These are phyloP conservation scores for Backusella tarrabulga DNA, from an alignment of 192 early-diverging fungal species.

Conservation along the genomic window DNA sequence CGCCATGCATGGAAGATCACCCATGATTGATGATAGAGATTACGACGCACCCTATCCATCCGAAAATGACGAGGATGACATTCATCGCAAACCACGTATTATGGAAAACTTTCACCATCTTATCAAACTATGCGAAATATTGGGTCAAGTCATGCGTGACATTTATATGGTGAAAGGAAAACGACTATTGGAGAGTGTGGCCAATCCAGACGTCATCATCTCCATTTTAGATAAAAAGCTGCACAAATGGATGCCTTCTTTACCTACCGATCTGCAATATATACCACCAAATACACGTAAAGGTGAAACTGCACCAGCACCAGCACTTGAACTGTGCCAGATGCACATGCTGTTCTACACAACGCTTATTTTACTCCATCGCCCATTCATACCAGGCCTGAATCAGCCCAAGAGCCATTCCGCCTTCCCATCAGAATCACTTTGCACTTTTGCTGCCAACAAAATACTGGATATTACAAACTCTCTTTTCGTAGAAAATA, in stretches of 20 bases:
- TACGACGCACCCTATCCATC: constrained; percentile 37
- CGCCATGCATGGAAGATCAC: constrained; percentile 62
- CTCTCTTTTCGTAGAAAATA: constrained; percentile 18
- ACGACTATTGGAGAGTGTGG: constrained; percentile 15
- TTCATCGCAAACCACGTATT: constrained; percentile 15
- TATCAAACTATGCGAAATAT: constrained; percentile 37
- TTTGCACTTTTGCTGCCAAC: constrained; percentile 35
- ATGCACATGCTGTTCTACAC: constrained; percentile 54
- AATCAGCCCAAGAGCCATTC: constrained; percentile 3
- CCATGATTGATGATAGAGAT: constrained; percentile 48
- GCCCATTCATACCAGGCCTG: constrained; percentile 45
- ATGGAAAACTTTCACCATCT: constrained; percentile 34
- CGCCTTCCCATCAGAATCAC: constrained; percentile 24
- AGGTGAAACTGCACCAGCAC: constrained; percentile 9
- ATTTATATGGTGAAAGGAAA: constrained; percentile 45
- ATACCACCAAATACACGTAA: constrained; percentile 34
- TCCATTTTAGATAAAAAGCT: constrained; percentile 23
- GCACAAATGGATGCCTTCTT: constrained; percentile 39
- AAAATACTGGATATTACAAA: constrained; percentile 36
- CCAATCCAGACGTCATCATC: constrained; percentile 26
- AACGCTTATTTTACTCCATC: constrained; percentile 52
- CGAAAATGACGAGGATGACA: constrained; percentile 12
- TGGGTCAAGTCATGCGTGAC: constrained; percentile 50
- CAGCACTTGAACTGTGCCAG: constrained; percentile 31
- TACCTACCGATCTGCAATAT: constrained; percentile 39